These are phyloP conservation scores for Blumeriella jaapii DNA, from an alignment of 2,329 filamentous ascomycete genomes.

Conservation along the genomic window DNA sequence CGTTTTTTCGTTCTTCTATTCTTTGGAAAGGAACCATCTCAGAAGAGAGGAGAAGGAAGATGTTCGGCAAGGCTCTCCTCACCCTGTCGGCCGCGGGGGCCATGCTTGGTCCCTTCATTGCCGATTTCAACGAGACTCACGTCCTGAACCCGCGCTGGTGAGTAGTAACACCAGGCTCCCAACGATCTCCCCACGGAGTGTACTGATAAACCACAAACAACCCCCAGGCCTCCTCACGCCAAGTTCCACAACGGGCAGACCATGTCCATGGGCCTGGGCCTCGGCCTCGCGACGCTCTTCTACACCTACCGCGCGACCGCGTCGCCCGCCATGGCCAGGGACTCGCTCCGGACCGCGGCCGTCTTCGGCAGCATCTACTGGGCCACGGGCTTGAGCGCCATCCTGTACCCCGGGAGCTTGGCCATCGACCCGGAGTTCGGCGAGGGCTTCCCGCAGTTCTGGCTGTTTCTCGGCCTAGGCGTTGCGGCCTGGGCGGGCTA, in stretches of 20 bases:
- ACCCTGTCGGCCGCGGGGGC: conserved; percentile 15
- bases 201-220: background rate
- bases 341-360: conserved; percentile 26
- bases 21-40: too few relatives aligned
- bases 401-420: conserved; percentile 35
- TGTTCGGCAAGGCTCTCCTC: conserved; percentile 15
- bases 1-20: too few relatives aligned
- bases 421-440: conserved; percentile 36
- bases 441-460: conserved; percentile 29
- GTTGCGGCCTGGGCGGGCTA: conserved; percentile 6
- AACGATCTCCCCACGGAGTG: too few relatives aligned
- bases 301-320: conserved; percentile 23
- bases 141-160: conserved; percentile 33
- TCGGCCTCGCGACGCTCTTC: conserved; percentile 31
- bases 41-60: too few relatives aligned
- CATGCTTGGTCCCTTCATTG: conserved; percentile 23
- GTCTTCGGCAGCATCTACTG: conserved; percentile 34
- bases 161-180: background rate
- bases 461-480: conserved; percentile 7
- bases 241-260: conserved; percentile 42
- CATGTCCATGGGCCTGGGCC: conserved; percentile 34
- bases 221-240: conserved; percentile 34
- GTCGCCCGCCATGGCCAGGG: conserved; percentile 6
- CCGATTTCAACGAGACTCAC: conserved; percentile 34
- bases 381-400: conserved; percentile 32